A percentile compares a stretch with the other conserved stretches of the same genome.
phyloP scores from a whole-genome alignment of 1,139 yeast species.

The Diutina pseudorugosa region DNA sequence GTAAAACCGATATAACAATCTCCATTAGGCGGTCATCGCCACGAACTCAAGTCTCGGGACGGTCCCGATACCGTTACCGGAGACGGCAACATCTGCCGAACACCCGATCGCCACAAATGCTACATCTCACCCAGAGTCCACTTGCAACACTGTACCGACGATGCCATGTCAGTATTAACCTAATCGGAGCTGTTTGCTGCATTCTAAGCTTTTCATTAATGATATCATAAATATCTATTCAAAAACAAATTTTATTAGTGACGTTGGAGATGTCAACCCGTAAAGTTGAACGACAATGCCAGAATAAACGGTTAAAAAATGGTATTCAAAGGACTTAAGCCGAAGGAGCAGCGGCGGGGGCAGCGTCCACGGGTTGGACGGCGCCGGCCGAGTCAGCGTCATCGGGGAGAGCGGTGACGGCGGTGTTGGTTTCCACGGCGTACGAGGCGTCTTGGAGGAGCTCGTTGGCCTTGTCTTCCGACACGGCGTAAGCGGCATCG shows the following conservation, averaged over 20 bases:
- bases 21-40: not conserved
- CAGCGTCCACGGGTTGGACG: not conserved
- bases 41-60: not conserved
- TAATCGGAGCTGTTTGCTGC: not conserved
- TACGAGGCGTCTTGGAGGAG: not conserved
- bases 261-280: too few relatives aligned
- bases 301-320: too few relatives aligned
- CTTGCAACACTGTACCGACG: too few relatives aligned
- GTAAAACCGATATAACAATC: not conserved
- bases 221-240: not conserved
- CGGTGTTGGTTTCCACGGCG: not conserved
- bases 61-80: not conserved
- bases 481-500: not conserved
- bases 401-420: not conserved
- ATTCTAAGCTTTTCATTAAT: too few relatives aligned
- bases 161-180: too few relatives aligned
- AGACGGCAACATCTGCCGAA: not conserved
- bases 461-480: not conserved
- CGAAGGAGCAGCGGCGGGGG: not conserved
- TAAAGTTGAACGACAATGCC: not conserved
- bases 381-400: not conserved
- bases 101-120: too few relatives aligned
- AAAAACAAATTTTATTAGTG: too few relatives aligned
- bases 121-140: too few relatives aligned
- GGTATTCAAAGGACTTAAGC: not conserved